These are phyloP conservation scores for Mycosphaerelloides madeirae DNA, from an alignment of 2,329 filamentous ascomycete species.

Conservation along the genomic window DNA sequence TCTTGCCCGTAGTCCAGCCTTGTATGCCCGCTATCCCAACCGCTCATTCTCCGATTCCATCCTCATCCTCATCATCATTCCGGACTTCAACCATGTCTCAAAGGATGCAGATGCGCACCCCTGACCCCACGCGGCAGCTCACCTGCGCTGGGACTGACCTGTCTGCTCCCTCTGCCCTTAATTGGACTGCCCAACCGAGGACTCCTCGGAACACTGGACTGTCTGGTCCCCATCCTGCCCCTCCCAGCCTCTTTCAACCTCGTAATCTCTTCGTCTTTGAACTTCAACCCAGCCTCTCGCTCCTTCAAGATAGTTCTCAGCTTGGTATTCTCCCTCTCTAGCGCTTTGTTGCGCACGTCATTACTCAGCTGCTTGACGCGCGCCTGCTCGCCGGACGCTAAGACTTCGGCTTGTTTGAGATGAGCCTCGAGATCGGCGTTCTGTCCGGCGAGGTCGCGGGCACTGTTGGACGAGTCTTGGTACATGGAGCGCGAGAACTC, in stretches of 20 bases:
- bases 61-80: neutral
- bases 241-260: constrained; percentile 30
- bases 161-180: constrained; percentile 25
- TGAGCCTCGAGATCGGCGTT: constrained; percentile 44
- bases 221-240: constrained; percentile 34
- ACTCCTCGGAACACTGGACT: constrained; percentile 34
- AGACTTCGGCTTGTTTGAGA: constrained; percentile 21
- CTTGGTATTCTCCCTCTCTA: constrained; percentile 25
- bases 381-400: constrained; percentile 26
- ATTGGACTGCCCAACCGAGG: constrained; percentile 31
- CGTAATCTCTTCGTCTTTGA: constrained; percentile 33
- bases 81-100: constrained; percentile 10
- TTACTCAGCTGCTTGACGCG: constrained; percentile 23
- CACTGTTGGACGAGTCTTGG: constrained; percentile 52
- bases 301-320: constrained; percentile 26
- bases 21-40: too few relatives aligned
- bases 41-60: too few relatives aligned
- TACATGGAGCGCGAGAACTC: constrained; percentile 58
- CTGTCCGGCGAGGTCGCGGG: constrained; percentile 44
- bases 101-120: constrained; percentile 19
- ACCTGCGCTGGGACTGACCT: constrained; percentile 28
- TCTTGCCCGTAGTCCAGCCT: too few relatives aligned
- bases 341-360: constrained; percentile 18
- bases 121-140: constrained; percentile 15
- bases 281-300: constrained; percentile 26